These are phyloP conservation scores for Epithemia pelagica DNA, from an alignment of 108 stramenopile genomes.

Conservation along the genomic window DNA sequence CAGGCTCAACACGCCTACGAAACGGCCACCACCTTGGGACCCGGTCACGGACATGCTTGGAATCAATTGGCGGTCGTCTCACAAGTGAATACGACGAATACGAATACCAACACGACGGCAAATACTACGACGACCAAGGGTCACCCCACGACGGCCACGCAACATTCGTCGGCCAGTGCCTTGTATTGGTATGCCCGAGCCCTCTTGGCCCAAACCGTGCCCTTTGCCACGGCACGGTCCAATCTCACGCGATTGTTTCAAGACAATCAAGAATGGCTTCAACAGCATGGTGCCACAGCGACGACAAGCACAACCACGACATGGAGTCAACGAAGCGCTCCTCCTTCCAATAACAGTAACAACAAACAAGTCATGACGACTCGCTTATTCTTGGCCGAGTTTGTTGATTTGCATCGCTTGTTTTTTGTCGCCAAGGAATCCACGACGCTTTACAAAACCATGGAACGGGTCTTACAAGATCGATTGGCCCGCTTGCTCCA, in stretches of 20 bases:
- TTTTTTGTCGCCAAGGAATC: conserved; percentile 27
- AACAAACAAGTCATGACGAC: conserved; percentile 37
- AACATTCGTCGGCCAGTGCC: conserved; percentile 8
- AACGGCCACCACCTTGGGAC: conserved; percentile 46
- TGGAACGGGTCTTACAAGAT: conserved; percentile 6
- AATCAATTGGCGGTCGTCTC: conserved; percentile 81
- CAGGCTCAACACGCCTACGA: conserved; percentile 53
- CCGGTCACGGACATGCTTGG: conserved; percentile 70
- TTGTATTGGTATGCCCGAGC: conserved; percentile 75
- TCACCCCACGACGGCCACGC: not conserved
- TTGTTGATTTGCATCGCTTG: conserved; percentile 64
- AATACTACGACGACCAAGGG: conserved; percentile 1
- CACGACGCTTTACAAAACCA: conserved; percentile 7
- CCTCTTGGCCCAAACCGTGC: conserved; percentile 40
- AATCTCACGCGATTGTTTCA: conserved; percentile 61
- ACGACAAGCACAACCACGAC: conserved; percentile 28
- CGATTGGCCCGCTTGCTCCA: conserved; percentile 36
- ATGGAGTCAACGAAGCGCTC: conserved; percentile 4
- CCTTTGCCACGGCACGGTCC: conserved; percentile 51
- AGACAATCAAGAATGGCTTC: conserved; percentile 46
- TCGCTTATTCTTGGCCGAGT: conserved; percentile 38
- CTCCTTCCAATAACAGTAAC: not conserved
- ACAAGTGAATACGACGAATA: conserved; percentile 22
- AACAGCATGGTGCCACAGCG: conserved; percentile 17
- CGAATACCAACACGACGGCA: not conserved